Conservation (phyloP, 495 filamentous ascomycete species). For the Aspergillus bertholletiae region DNA sequence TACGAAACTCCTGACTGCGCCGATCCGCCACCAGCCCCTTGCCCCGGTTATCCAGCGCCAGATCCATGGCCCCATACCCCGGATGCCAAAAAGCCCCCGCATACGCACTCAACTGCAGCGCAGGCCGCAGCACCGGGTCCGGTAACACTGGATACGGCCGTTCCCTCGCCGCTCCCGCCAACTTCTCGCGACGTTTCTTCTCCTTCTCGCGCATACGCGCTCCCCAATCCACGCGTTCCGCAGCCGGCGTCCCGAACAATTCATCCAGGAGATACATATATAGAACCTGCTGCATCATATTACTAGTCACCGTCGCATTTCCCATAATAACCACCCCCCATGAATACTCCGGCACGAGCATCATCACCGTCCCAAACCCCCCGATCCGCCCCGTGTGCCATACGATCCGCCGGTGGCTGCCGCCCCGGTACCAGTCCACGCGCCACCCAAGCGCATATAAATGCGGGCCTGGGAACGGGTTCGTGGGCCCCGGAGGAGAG, state of each 20-base stretch:
- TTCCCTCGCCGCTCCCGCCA: not conserved
- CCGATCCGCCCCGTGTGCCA: conserved; percentile 42
- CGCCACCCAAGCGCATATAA: conserved; percentile 46
- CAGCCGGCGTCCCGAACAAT: not conserved
- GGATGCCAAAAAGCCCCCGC: not conserved
- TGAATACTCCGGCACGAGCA: conserved; percentile 38
- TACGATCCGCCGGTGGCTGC: conserved; percentile 32
- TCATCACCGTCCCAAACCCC: conserved; percentile 41
- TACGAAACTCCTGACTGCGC: not conserved
- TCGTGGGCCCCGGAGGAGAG: not conserved
- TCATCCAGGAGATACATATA: not conserved
- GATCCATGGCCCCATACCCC: not conserved
- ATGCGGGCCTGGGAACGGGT: conserved; percentile 16
- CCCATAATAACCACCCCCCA: conserved; percentile 41
- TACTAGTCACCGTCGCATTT: conserved; percentile 27
- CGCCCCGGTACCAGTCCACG: conserved; percentile 35
- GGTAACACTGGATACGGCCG: not conserved
- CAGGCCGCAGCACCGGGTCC: not conserved
- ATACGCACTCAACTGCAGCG: not conserved
- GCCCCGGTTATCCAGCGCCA: not conserved
- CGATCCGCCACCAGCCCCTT: not conserved
- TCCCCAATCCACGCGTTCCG: not conserved
- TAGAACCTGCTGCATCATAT: not conserved
- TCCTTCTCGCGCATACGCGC: too few species aligned
- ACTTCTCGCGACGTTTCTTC: too few species aligned